Evolutionary conservation across 2,329 filamentous ascomycete genomes (phyloP).

Genomic region (Penicillium janthinellum): DNA sequence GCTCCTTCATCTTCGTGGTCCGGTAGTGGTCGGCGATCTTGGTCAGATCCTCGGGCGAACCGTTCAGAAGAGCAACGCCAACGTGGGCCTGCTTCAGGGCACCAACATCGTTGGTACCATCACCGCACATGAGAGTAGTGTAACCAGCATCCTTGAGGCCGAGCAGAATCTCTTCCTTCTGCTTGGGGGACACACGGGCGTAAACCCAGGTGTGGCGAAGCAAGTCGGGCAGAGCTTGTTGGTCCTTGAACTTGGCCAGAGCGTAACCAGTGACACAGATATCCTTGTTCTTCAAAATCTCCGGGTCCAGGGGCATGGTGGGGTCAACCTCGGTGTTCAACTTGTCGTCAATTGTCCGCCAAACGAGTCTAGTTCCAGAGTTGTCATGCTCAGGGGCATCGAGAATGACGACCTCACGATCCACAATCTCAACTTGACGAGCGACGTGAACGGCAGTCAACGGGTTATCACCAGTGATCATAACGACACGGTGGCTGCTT

Average conservation of each 20-base stretch:
- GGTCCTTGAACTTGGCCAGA: slow-evolving; percentile 81
- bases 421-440: slow-evolving; percentile 93
- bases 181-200: slow-evolving; percentile 94
- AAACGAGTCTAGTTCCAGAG: slow-evolving; percentile 78
- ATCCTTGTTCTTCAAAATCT: slow-evolving; percentile 83
- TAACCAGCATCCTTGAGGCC: slow-evolving; percentile 96
- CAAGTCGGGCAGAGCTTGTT: slow-evolving; percentile 73
- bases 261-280: slow-evolving; percentile 96
- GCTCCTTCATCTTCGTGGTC: slow-evolving; percentile 96
- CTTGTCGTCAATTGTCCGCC: slow-evolving; percentile 93
- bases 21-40: slow-evolving; percentile 92
- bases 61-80: slow-evolving; percentile 92
- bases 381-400: slow-evolving; percentile 91
- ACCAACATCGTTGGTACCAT: slow-evolving; percentile 97
- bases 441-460: slow-evolving; percentile 95
- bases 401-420: slow-evolving; percentile 89
- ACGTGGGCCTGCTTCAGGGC: slow-evolving; percentile 98
- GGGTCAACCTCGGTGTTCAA: slow-evolving; percentile 83
- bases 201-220: slow-evolving; percentile 96
- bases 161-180: slow-evolving; percentile 97
- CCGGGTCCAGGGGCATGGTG: slow-evolving; percentile 73
- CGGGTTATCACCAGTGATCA: slow-evolving; percentile 99
- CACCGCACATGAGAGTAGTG: slow-evolving; percentile 97
- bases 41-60: slow-evolving; percentile 84
- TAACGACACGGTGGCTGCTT: slow-evolving; percentile 96